Conservation (phyloP, 1,139 yeast genomes). For the Suhomyces terraborum region DNA sequence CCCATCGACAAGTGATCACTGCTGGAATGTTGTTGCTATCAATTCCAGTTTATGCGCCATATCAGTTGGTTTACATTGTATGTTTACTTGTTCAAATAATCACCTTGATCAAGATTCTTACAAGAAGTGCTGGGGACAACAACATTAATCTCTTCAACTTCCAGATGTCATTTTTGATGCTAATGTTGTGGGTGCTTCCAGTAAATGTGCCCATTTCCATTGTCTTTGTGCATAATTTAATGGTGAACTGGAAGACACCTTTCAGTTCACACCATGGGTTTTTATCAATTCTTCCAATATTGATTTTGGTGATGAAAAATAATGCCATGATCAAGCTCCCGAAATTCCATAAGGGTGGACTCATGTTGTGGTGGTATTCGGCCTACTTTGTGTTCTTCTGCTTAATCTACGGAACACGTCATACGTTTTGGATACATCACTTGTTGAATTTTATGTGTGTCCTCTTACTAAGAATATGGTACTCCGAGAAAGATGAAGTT, state of each 20-base stretch:
- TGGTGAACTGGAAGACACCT: conserved; percentile 72
- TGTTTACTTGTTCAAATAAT: conserved; percentile 55
- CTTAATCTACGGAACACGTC: conserved; percentile 65
- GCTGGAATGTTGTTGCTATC: conserved; percentile 35
- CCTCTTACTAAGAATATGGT: conserved; percentile 33
- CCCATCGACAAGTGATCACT: conserved; percentile 32
- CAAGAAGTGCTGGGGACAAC: conserved; percentile 8
- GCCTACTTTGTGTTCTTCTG: conserved; percentile 55
- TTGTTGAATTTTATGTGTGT: conserved; percentile 58
- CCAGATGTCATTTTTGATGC: conserved; percentile 54
- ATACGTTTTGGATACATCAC: conserved; percentile 71
- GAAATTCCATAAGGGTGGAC: conserved; percentile 8
- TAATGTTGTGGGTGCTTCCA: conserved; percentile 70
- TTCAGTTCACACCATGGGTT: conserved; percentile 77
- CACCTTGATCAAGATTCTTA: conserved; percentile 40
- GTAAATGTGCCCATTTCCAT: conserved; percentile 67
- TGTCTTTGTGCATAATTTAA: conserved; percentile 69
- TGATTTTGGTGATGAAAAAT: conserved; percentile 52
- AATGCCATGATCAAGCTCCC: conserved; percentile 20
- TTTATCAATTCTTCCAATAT: conserved; percentile 64
- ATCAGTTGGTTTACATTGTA: conserved; percentile 71
- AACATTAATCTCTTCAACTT: conserved; percentile 42
- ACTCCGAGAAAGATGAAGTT: conserved; percentile 10
- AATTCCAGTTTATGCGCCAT: conserved; percentile 70
- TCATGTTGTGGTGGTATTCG: conserved; percentile 12